Evolutionary conservation across 352 stramenopile genomes (phyloP).

Genomic region (Thalassiosira mediterranea): DNA sequence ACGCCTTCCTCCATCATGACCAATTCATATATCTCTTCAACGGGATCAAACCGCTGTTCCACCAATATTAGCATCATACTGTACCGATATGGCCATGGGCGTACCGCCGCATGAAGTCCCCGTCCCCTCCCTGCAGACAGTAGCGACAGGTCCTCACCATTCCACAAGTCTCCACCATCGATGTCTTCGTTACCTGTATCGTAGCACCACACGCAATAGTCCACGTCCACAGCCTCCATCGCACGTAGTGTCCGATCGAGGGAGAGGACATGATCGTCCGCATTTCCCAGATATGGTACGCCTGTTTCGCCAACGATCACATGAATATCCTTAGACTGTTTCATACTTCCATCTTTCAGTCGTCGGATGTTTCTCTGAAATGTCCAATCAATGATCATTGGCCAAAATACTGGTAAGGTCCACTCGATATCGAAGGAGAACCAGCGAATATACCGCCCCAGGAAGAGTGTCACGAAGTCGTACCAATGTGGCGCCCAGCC

Average conservation of each 20-base stretch:
- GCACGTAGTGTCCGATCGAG: conserved; percentile 85
- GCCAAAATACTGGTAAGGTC: conserved; percentile 22
- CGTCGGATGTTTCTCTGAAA: conserved; percentile 12
- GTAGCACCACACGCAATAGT: conserved; percentile 91
- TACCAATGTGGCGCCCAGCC: conserved; percentile 85
- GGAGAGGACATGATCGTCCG: too few relatives aligned
- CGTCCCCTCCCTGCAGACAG: too few relatives aligned
- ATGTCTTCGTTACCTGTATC: conserved; percentile 59
- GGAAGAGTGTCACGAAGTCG: conserved; percentile 89
- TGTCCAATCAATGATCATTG: conserved; percentile 21
- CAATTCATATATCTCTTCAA: too few relatives aligned
- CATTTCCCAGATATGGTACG: conserved; percentile 51
- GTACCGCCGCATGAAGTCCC: too few relatives aligned
- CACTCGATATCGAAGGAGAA: conserved; percentile 20
- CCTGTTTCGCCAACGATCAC: conserved; percentile 57
- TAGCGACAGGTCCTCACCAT: conserved; percentile 66
- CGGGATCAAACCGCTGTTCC: too few relatives aligned
- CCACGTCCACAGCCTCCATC: conserved; percentile 85
- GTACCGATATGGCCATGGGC: too few relatives aligned
- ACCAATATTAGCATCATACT: too few relatives aligned
- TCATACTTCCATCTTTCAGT: conserved; percentile 25
- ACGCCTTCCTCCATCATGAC: too few relatives aligned
- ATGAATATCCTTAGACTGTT: conserved; percentile 30
- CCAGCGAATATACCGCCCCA: conserved; percentile 14
- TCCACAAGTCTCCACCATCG: conserved; percentile 56